phyloP scores from a whole-genome alignment of 108 stramenopile genomes.

The Cyclotella kingstonii region DNA sequence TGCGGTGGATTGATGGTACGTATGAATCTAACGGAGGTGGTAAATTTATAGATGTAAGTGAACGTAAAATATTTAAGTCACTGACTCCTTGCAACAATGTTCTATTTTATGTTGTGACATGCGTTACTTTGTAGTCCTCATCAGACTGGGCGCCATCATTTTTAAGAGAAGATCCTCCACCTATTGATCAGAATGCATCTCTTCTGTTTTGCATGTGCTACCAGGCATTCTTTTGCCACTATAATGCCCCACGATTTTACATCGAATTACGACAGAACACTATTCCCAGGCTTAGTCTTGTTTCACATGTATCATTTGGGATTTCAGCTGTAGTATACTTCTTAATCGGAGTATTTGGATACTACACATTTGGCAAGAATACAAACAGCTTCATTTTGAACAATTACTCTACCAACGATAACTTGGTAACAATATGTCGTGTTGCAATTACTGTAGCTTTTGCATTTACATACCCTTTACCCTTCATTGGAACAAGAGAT shows the following conservation, averaged over 20 bases:
- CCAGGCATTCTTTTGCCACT: slow-evolving; percentile 56
- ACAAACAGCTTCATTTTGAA: slow-evolving; percentile 76
- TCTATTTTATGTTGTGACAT: not conserved
- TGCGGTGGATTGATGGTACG: slow-evolving; percentile 64
- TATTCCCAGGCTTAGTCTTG: slow-evolving; percentile 51
- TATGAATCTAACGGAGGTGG: slow-evolving; percentile 50
- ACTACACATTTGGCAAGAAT: slow-evolving; percentile 74
- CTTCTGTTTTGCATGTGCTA: slow-evolving; percentile 58
- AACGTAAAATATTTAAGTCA: not conserved
- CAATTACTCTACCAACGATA: slow-evolving; percentile 78
- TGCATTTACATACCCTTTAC: slow-evolving; percentile 80
- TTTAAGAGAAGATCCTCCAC: not conserved
- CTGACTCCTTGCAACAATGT: not conserved
- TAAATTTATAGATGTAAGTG: slow-evolving; percentile 26
- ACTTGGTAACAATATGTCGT: slow-evolving; percentile 69
- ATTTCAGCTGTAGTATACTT: slow-evolving; percentile 54
- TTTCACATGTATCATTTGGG: slow-evolving; percentile 60
- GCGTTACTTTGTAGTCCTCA: not conserved
- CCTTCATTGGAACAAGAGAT: slow-evolving; percentile 79
- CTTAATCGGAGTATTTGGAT: slow-evolving; percentile 64
- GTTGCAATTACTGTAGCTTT: slow-evolving; percentile 67
- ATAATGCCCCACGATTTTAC: slow-evolving; percentile 87
- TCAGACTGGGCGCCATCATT: slow-evolving; percentile 4
- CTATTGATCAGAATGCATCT: slow-evolving; percentile 15
- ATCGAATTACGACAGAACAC: slow-evolving; percentile 74